phyloP scores from a whole-genome alignment of 2,329 filamentous ascomycete species.

The Pestalotiopsis sp. region DNA sequence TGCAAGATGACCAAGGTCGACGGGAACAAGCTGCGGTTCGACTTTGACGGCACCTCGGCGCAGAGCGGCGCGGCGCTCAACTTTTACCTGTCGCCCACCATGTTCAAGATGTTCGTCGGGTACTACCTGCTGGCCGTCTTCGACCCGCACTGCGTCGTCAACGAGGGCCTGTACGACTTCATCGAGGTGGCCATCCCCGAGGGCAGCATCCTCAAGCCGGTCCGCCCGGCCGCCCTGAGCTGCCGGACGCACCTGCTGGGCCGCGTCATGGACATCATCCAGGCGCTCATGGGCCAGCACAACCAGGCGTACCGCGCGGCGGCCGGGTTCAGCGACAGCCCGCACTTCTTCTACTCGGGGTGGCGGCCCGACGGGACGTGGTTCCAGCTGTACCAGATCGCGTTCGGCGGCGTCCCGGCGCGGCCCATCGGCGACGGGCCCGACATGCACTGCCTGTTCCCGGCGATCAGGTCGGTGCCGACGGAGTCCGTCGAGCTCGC shows the following conservation, averaged over 20 bases:
- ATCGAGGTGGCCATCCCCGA: constrained; percentile 48
- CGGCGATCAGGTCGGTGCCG: constrained; percentile 51
- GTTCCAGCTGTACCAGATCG: constrained; percentile 53
- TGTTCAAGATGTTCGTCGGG: constrained; percentile 55
- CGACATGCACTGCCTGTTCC: constrained; percentile 53
- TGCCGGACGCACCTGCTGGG: constrained; percentile 51
- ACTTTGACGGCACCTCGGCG: constrained; percentile 50
- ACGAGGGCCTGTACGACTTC: constrained; percentile 53
- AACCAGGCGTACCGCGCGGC: constrained; percentile 47
- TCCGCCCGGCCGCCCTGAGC: constrained; percentile 47
- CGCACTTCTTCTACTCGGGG: constrained; percentile 52
- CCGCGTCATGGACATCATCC: constrained; percentile 50
- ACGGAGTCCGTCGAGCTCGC: constrained; percentile 51
- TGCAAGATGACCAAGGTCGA: constrained; percentile 48
- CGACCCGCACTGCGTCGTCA: constrained; percentile 49
- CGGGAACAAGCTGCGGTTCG: constrained; percentile 43
- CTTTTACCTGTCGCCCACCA: constrained; percentile 48
- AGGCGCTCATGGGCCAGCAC: constrained; percentile 50
- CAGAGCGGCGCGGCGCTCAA: constrained; percentile 50
- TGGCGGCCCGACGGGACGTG: constrained; percentile 42
- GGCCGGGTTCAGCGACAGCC: constrained; percentile 52
- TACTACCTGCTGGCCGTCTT: constrained; percentile 48
- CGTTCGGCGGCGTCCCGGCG: constrained; percentile 51
- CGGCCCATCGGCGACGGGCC: constrained; percentile 48
- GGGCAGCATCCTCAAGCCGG: constrained; percentile 46